A percentile compares a stretch with the other conserved stretches of the same genome.
phyloP scores from a whole-genome alignment of 208 protist genomes.

The Trypanosoma lewisi region DNA sequence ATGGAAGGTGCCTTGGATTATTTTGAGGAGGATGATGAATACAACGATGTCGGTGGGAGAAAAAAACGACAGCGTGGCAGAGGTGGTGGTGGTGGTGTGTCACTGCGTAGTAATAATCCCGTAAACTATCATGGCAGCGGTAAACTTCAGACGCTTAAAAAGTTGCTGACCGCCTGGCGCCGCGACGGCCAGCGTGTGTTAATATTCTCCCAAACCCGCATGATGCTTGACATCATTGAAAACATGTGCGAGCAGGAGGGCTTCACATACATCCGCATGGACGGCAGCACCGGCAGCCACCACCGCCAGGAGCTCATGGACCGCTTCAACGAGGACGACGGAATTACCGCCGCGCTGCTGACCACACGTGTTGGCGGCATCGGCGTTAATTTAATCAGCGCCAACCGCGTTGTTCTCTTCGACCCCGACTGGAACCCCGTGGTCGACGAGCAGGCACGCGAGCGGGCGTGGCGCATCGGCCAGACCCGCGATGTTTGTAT shows the following conservation, averaged over 20 bases:
- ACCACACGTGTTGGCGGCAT: constrained; percentile 97
- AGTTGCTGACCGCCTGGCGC: constrained; percentile 94
- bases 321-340: constrained; percentile 92
- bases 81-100: constrained; percentile 9
- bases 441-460: constrained; percentile 87
- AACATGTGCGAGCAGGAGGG: constrained; percentile 71
- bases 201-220: constrained; percentile 96
- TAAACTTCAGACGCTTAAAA: constrained; percentile 92
- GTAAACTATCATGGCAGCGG: constrained; percentile 73
- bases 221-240: constrained; percentile 98
- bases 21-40: constrained; percentile 10
- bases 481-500: constrained; percentile 95
- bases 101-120: constrained; percentile 69
- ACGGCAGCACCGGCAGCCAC: constrained; percentile 90
- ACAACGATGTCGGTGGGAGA: constrained; percentile 8
- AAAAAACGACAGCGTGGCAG: background rate
- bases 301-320: constrained; percentile 91
- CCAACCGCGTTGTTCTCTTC: constrained; percentile 98
- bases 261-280: constrained; percentile 94
- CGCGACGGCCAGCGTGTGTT: constrained; percentile 92
- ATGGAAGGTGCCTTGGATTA: constrained; percentile 27
- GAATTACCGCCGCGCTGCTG: constrained; percentile 95
- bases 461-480: constrained; percentile 97
- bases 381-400: constrained; percentile 98
- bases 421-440: constrained; percentile 98